Percentiles rank a stretch among this genome's conserved stretches.
Evolutionary conservation across 805 yeast species (phyloP).

Genomic region (Yarrowia deformans): DNA sequence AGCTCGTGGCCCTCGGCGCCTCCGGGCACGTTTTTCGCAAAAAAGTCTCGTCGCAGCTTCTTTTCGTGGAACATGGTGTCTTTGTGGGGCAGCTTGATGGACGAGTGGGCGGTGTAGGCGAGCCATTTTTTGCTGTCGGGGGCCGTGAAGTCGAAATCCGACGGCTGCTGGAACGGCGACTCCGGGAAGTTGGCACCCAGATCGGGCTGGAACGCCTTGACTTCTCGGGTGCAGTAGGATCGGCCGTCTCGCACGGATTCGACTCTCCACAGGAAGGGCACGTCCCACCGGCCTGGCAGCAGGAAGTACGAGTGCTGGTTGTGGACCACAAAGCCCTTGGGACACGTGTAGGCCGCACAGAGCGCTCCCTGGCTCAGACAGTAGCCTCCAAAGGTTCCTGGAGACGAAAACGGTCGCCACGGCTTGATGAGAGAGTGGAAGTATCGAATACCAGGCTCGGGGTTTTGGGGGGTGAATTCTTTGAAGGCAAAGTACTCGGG

Average conservation of each 20-base stretch:
- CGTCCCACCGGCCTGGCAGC: constrained; percentile 45
- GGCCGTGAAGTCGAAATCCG: constrained; percentile 26
- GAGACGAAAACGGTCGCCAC: constrained; percentile 37
- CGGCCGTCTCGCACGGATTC: constrained; percentile 47
- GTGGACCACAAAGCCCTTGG: constrained; percentile 32
- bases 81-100: constrained; percentile 42
- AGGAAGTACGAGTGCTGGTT: constrained; percentile 47
- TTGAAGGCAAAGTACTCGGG: constrained; percentile 22
- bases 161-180: constrained; percentile 41
- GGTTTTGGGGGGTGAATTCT: constrained; percentile 21
- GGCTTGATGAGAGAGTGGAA: constrained; percentile 35
- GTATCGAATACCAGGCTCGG: constrained; percentile 31
- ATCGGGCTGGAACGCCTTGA: constrained; percentile 47
- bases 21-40: constrained; percentile 39
- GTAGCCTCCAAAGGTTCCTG: constrained; percentile 37
- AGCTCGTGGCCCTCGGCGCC: constrained; percentile 42
- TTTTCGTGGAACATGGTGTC: constrained; percentile 39
- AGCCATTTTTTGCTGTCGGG: constrained; percentile 34
- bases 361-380: constrained; percentile 29
- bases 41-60: constrained; percentile 37
- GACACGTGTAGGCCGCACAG: constrained; percentile 28
- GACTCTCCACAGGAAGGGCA: constrained; percentile 48
- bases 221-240: constrained; percentile 45
- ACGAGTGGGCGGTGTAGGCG: constrained; percentile 40
- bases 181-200: constrained; percentile 43